phyloP scores from a whole-genome alignment of 2,329 filamentous ascomycete species.

The Neofusicoccum umdonicola region DNA sequence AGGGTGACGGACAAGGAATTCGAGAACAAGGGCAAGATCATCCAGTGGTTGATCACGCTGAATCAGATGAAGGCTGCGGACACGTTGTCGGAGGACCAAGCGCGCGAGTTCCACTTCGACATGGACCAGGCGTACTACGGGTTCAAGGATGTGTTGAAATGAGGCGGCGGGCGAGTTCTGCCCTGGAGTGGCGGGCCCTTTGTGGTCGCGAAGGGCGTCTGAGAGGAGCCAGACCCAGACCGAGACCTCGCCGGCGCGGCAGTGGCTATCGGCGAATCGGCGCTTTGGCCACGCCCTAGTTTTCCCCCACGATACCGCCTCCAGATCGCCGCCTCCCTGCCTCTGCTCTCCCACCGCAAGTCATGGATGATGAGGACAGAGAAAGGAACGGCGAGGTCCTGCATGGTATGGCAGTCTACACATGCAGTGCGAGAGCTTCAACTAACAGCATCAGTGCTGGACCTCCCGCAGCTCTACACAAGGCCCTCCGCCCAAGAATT shows the following conservation, averaged over 20 bases:
- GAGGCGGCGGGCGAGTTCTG: not conserved
- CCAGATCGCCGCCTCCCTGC: slow-evolving; percentile 8
- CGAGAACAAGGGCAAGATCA: slow-evolving; percentile 92
- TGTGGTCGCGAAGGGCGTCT: not conserved
- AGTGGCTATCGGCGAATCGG: slow-evolving; percentile 11
- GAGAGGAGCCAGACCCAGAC: not conserved
- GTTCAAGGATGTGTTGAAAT: slow-evolving; percentile 73
- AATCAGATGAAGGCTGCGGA: slow-evolving; percentile 98
- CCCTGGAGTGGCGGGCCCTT: not conserved
- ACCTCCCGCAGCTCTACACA: slow-evolving; percentile 80
- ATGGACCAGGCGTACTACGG: slow-evolving; percentile 93
- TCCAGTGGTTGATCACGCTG: slow-evolving; percentile 94
- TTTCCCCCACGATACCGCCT: slow-evolving; percentile 13
- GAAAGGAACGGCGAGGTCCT: slow-evolving; percentile 4
- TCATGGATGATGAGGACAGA: slow-evolving; percentile 9
- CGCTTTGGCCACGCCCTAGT: slow-evolving; percentile 10
- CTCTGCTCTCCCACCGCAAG: not conserved
- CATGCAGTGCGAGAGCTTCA: not conserved
- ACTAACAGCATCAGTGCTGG: slow-evolving; percentile 53
- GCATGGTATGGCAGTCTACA: slow-evolving; percentile 10
- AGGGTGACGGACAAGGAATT: slow-evolving; percentile 95
- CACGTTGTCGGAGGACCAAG: slow-evolving; percentile 82
- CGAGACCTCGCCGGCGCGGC: not conserved
- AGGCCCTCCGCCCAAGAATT: slow-evolving; percentile 67
- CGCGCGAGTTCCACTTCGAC: slow-evolving; percentile 84